Evolutionary conservation across 371 early-diverging fungal genomes (phyloP), one percentile per base, ranked within the genome.

Genomic region (Polyrhizophydium stewartii): DNA sequence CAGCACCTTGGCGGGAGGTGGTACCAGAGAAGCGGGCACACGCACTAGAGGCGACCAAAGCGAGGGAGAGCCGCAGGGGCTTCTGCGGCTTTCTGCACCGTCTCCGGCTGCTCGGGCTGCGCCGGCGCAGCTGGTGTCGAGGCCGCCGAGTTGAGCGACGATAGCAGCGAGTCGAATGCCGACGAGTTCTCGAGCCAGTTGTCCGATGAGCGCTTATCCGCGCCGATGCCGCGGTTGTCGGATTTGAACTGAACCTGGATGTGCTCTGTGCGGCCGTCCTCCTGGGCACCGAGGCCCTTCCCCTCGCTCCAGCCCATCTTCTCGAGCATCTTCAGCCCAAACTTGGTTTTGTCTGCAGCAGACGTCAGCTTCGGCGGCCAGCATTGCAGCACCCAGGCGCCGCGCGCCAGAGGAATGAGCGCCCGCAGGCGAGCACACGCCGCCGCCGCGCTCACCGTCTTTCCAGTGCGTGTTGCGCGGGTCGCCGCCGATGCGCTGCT

Each of bases 161-260:
- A 85, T 66, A 97, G 77, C n/a, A 97, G 78, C 40, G 78, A 78
- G n/a, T 87, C 84, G 67, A 93, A 95, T 1, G 91, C 96, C 60
- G 84, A 87, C 22, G 93, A 86, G 67, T 93, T 91, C 30, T 87
- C 92, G n/a, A 94, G 83, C 96, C 96, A 95, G 72, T 96, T 94
- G 64, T 95, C 90, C n/a, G 75, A 78, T 3, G 86, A 84, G 40
- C 91, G 92, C 64, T 83, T 85, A 49, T 87, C 89, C 9, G 93
- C 94, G 24, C 96, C 96, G 22, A 96, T 68, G 45, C 76, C 65
- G 19, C 56, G 45, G 52, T 51, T 96, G 67, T 92, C 87, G 67
- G 90, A 90, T 56, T 92, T 89, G 27, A 84, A 63, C 62, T 89
- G 91, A 3, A 88, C 89, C 51, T 94, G 89, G 30, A 97, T 86